Evolutionary conservation across 1,284 basidiomycete genomes (phyloP), one percentile per base, ranked within the genome.

Genomic region (Vanrija humicola): DNA sequence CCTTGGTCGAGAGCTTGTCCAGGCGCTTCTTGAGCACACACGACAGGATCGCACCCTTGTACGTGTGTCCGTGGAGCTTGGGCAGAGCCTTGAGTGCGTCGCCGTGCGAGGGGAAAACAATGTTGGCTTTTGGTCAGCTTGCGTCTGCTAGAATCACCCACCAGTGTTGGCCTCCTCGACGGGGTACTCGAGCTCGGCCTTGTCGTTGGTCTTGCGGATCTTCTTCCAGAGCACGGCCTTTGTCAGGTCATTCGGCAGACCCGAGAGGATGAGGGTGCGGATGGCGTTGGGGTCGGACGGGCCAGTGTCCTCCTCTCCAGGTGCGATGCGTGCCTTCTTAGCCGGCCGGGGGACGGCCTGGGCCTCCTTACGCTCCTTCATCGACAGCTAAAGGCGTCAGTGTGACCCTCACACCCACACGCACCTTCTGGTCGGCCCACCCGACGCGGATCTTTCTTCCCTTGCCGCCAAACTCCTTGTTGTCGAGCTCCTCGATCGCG

Each of bases 21-120:
- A 90, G 77, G 2, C 90, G 84, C 72, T 93, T 93, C 80, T 97
- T 97, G 60, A 97, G 81, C 6, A 88, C 86, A n/a, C 87, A 90
- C 6, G 88, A 91, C 25, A 98, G 83, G 15, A 93, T 79, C 3
- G 83, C 80, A 43, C 92, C 92, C 74, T 97, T 96, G 82, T 88
- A 97, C 42, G 93, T 86, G 72, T 96, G 92, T 0, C 90, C 90
- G 70, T 98, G 91, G 1, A 98, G 83, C 77, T 91, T 93, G 55
- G 78, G 79, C 28, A 90, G 83, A 1, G 88, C 88, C 19, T 86
- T 84, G 48, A 83, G 80, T 0, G 93, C 91, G 52, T 84, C 79
- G 5, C 81, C 80, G 9, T 92, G 86, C 0, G 83, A 85, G 1
- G 82, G 77, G 74, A 95, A 96, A 28, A 92, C 68, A 43, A 89